Base-by-base conservation (phyloP, 192 early-diverging fungal genomes). In the Coemansia umbellata region DNA sequence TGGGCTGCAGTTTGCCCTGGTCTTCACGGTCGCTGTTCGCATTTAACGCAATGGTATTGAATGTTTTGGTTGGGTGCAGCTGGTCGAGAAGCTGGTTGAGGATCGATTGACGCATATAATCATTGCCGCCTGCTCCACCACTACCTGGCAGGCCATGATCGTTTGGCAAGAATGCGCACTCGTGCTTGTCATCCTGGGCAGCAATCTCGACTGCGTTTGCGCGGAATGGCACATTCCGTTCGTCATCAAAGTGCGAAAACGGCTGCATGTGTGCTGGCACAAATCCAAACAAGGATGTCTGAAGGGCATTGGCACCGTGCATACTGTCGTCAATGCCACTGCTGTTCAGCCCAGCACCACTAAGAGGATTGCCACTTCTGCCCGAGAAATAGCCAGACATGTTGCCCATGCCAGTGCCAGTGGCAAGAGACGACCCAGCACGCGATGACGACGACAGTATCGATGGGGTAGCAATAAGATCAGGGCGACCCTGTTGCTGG, bases 161-260 rank as follows among this genome's bases (percentile, higher is more conserved):
- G 37, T 55, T 41, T 19, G 67, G 48, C 37, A 77, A 31, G 45
- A 77, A 77, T 31, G 74, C 74, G 33, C 63, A 72, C 40, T 78
- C 68, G 48, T 47, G 48, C 50, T 59, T 62, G 47, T 78, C 68
- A 39, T 78, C 75, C 33, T 72, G 67, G 14, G 59, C 69, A 2
- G 75, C 75, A 30, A 72, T 72, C 44, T 69, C 67, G 7, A 69
- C 75, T 1, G 75, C 75, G 18, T 63, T 69, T 27, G 64, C 51
- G 27, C 63, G 59, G 21, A 69, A 76, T 11, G 74, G 63, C 26
- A 66, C 55, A n/a, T 65, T 58, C 14, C 49, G 53, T 30, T 69
- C 66, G 37, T 69, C 66, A 41, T 27, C 49, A 37, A 69, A 65
- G 27, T 53, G 64, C 9, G 52, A 41, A 18, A 50, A 44, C 40